Evolutionary conservation across 2,329 filamentous ascomycete species (phyloP), one percentile per base, ranked within the genome.

Genomic region (Trichoderma atroviride): DNA sequence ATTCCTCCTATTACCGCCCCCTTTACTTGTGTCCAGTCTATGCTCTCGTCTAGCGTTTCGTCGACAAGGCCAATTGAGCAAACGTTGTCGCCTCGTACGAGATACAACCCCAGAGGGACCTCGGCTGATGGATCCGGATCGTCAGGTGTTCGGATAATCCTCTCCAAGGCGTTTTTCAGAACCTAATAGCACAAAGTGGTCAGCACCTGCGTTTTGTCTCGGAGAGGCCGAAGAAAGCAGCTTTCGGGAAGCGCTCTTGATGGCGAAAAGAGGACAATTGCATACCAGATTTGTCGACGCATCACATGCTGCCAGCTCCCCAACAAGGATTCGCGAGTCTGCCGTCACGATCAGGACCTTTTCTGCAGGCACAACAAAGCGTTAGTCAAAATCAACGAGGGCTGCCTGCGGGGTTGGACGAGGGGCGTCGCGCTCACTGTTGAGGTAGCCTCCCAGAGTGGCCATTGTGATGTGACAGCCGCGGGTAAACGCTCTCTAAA

Each of bases 1-100:
- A 94, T 94, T 65, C 89, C 89, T 69, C 93, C 93, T 75, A 98
- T 91, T 35, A 91, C 89, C 70, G 90, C 89, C 5, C 95, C 95
- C 78, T 92, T 91, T 50, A 99, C 96, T 79, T 96, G 90, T 24
- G 87, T 86, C 96, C 96, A 99, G 82, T 97, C 91, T 77, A 99
- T 98, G 75, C 91, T 94, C 50, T 86, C 87, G 81, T 99, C 96
- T 70, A 98, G 83, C 74, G 92, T 87, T 80, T 97, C 94, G 79
- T 99, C 94, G 37, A 99, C 90, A 69, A 96, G 84, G 2, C 96
- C 96, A 69, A 96, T 92, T 19, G 96, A 86, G 71, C 94, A 94
- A 59, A 99, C 95, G 77, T 96, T 97, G 79, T 99, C 96, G 64
- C 96, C 96, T 70, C 96, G 88, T 69, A 99, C 92, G 69, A 99